Evolutionary conservation across 2,329 filamentous ascomycete genomes (phyloP), one percentile per base, ranked within the genome.

Genomic region (Colletotrichum incanum): DNA sequence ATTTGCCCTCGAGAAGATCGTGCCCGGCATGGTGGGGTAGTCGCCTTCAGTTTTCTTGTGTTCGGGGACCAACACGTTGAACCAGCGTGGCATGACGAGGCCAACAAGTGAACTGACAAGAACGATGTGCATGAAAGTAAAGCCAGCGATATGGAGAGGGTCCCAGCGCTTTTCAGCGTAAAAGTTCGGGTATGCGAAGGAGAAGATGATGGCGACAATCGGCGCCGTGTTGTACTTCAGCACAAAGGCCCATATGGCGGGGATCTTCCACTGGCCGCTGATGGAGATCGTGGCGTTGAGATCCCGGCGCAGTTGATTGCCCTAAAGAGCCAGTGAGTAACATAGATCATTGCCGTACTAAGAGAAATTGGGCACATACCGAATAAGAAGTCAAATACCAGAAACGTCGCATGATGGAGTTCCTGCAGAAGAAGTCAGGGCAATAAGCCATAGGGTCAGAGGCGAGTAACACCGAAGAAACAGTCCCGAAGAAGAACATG

Each of bases 401-500:
- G 45, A 73, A 73, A 2, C 49, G 47, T n/a, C 37, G 54, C 41
- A 54, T 23, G 11, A 39, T 3, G 0, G 37, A 11, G 45, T 26
- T 66, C 4, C 62, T 65, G 31, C 37, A 45, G 12, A 68, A 71
- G 16, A 62, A 49, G 1, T 3, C 7, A 1, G 66, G 59, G 20
- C 60, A 66, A 43, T 69, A 71, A 5, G 65, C 52, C 0, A 52
- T 55, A 2, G 73, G 70, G 23, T 49, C 55, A 3, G 47, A 64
- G 4, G 84, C 81, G 4, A 86, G 66, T 1, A 83, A 16, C 0
- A 82, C 74, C 9, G 86, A 77, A 3, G 78, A 41, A 1, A 84
- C 63, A 0, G 79, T 72, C 12, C 84, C 83, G 2, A 80, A 74
- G 18, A 86, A 77, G 73, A 84, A 89, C 28, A 88, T 71, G 2